Base-by-base conservation (phyloP, 164 flowering plant genomes). In the Liriodendron chinense region DNA sequence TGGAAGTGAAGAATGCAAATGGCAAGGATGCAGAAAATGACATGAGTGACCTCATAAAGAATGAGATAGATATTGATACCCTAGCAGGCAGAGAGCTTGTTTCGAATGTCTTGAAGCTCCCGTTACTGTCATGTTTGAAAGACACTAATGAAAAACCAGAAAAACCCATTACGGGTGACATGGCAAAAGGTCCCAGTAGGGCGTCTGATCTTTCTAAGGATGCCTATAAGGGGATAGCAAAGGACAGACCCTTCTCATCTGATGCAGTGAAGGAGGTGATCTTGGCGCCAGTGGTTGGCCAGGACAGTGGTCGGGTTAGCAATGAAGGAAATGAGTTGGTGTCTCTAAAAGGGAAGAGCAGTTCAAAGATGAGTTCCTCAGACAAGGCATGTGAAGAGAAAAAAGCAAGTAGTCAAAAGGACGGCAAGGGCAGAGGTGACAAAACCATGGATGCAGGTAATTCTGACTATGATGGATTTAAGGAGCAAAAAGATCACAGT, bases 31-130 rank as follows among this genome's bases (percentile, higher is more conserved):
- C 21, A 49, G 68, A 57, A 48, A 70, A 79, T 70, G 79, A 69
- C 18, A 69, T 64, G 49, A 62, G 48, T 25, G 13, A 71, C 24
- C n/a, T 73, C 23, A 7, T 66, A 25, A 77, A 82, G 81, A 84
- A 78, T 70, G 83, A 84, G 68, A 65, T 72, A 23, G 85, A 79
- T 63, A 79, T 76, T 66, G 84, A 83, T 68, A 77, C 75, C 24
- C 66, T 67, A 21, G 78, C 47, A 61, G 70, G 82, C 71, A 84
- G 72, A 56, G 83, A 84, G 47, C 57, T 75, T 78, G 70, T 48
- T 53, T 47, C 76, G 53, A 72, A 79, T 53, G 67, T 75, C 20
- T 69, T 74, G 70, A 74, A 81, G 62, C 23, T 78, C 65, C 62
- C 78, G 16, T 49, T 65, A 14, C 75, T 62, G 47, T 50, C 75